Evolutionary conservation across 257 asterid genomes (phyloP).

Genomic region (Prunella vulgaris): DNA sequence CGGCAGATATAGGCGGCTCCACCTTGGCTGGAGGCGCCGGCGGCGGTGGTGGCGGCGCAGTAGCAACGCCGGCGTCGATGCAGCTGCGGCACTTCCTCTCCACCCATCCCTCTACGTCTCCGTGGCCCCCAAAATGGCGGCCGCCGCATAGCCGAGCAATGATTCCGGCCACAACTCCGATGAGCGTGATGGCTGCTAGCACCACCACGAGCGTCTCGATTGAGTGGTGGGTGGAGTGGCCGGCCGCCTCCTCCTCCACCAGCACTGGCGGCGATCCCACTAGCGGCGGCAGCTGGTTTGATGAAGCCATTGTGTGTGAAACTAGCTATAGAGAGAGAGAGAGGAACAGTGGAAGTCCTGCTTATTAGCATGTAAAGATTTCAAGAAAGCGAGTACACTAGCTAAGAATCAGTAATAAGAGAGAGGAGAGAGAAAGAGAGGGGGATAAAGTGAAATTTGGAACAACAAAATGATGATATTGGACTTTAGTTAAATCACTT

Average conservation of each 20-base stretch:
- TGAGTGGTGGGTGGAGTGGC: conserved; percentile 53
- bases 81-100: conserved; percentile 76
- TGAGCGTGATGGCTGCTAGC: conserved; percentile 64
- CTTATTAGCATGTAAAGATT: not conserved
- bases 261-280: conserved; percentile 33
- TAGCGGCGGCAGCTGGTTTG: conserved; percentile 63
- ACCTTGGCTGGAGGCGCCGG: conserved; percentile 30
- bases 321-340: conserved; percentile 10
- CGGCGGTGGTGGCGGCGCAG: conserved; percentile 18
- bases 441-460: conserved; percentile 10
- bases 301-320: conserved; percentile 22
- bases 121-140: conserved; percentile 59
- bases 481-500: conserved; percentile 1
- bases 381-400: not conserved
- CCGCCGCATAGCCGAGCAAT: conserved; percentile 83
- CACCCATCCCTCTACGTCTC: conserved; percentile 85
- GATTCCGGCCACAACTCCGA: conserved; percentile 70
- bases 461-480: not conserved
- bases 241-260: conserved; percentile 25
- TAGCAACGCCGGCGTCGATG: conserved; percentile 55
- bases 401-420: not conserved
- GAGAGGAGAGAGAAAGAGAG: conserved; percentile 6
- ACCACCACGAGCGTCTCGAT: conserved; percentile 83
- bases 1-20: conserved; percentile 31
- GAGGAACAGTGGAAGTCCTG: not conserved